These are phyloP conservation scores for Calonectria multiphialidica DNA, from an alignment of 2,329 filamentous ascomycete species.

Conservation along the genomic window DNA sequence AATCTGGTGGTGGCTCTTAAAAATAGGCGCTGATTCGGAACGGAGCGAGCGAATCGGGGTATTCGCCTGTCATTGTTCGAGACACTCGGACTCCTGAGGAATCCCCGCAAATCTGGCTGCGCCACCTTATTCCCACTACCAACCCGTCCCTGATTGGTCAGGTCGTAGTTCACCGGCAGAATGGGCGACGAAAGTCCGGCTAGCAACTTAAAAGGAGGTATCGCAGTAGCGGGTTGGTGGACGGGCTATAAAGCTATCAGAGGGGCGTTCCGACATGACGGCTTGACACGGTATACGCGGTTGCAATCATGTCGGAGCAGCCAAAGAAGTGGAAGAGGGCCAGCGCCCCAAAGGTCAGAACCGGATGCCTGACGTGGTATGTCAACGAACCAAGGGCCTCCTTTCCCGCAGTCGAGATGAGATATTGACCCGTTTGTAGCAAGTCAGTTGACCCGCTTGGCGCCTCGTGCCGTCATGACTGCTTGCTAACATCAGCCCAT, in stretches of 20 bases:
- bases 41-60: neutral
- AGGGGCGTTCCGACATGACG: neutral
- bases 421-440: neutral
- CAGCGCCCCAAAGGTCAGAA: neutral
- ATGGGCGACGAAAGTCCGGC: neutral
- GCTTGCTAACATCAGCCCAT: neutral
- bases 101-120: slow-evolving; percentile 1
- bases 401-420: neutral
- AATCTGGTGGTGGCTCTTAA: neutral
- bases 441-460: neutral
- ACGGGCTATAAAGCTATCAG: neutral
- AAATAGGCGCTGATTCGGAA: neutral
- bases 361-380: slow-evolving; percentile 8
- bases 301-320: neutral
- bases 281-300: neutral
- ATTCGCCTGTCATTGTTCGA: neutral
- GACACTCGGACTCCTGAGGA: neutral
- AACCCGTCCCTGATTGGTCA: neutral
- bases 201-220: neutral
- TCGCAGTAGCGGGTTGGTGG: slow-evolving; percentile 3
- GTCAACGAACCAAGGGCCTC: neutral
- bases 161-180: neutral
- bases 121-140: neutral
- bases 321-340: slow-evolving; percentile 1
- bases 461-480: neutral